Evolutionary conservation across 306 rosid species (phyloP).

Genomic region (Chamaecrista fasciculata): DNA sequence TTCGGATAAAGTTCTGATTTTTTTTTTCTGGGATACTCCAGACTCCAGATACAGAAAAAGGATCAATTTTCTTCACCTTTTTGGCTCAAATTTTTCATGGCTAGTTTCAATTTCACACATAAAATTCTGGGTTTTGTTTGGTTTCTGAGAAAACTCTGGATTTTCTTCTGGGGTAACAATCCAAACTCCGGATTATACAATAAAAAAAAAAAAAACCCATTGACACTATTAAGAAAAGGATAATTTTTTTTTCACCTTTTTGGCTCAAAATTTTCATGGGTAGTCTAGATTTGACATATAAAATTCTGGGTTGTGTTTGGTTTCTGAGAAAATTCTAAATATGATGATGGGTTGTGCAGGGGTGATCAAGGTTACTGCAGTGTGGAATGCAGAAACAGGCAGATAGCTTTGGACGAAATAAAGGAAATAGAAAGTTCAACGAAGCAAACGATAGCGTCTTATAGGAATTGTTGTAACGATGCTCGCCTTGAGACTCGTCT

Average conservation of each 20-base stretch:
- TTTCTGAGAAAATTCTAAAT: background rate
- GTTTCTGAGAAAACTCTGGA: background rate
- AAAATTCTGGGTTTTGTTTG: background rate
- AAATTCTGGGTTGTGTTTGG: background rate
- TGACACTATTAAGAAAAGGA: background rate
- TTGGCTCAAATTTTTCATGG: background rate
- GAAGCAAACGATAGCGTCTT: conserved; percentile 21
- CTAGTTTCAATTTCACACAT: background rate
- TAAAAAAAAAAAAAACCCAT: background rate
- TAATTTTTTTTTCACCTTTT: background rate
- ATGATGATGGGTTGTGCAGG: conserved; percentile 26
- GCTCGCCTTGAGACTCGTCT: conserved; percentile 22
- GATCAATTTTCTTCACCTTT: background rate
- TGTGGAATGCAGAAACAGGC: conserved; percentile 40
- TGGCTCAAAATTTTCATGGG: background rate
- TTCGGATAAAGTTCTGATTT: background rate
- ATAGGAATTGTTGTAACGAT: conserved; percentile 8
- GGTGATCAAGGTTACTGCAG: conserved; percentile 55
- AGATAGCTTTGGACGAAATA: conserved; percentile 44
- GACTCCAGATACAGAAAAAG: no score
- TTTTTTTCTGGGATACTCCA: no score
- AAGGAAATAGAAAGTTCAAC: conserved; percentile 33
- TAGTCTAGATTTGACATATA: background rate
- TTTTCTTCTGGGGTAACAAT: background rate
- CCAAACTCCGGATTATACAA: no score